Conservation (phyloP, 495 filamentous ascomycete species). For the Penicillium flavigenum region DNA sequence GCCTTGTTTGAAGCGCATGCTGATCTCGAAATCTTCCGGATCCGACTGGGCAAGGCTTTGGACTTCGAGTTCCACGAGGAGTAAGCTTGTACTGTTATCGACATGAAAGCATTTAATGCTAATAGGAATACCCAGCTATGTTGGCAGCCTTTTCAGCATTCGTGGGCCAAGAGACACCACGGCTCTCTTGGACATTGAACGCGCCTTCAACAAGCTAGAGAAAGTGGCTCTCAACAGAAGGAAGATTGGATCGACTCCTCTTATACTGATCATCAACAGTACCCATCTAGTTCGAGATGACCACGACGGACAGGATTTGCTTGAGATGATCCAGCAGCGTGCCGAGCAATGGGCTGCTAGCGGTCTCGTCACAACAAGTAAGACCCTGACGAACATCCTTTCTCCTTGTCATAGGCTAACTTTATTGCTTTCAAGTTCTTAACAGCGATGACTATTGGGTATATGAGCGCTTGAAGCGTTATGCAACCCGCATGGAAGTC, state of each 20-base stretch:
- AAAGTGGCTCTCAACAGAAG: conserved; percentile 80
- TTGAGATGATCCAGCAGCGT: conserved; percentile 92
- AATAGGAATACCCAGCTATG: conserved; percentile 67
- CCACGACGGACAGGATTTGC: conserved; percentile 82
- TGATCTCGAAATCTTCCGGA: conserved; percentile 91
- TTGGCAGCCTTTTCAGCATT: conserved; percentile 91
- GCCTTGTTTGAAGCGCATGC: conserved; percentile 96
- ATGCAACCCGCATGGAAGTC: conserved; percentile 89
- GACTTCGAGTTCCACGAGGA: conserved; percentile 87
- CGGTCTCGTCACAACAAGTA: conserved; percentile 75
- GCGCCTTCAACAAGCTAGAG: conserved; percentile 95
- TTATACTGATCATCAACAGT: conserved; percentile 88
- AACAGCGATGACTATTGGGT: conserved; percentile 98
- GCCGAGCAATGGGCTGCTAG: conserved; percentile 94
- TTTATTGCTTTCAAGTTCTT: conserved; percentile 53
- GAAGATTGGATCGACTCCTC: conserved; percentile 56
- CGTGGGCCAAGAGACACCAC: conserved; percentile 88
- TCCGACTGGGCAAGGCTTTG: conserved; percentile 85
- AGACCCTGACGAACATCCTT: conserved; percentile 1
- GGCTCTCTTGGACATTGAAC: conserved; percentile 88
- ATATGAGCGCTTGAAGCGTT: conserved; percentile 87
- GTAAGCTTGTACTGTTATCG: conserved; percentile 26
- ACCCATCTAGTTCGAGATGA: conserved; percentile 88
- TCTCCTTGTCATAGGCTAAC: not conserved
- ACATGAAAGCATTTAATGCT: conserved; percentile 9